Percentiles rank a stretch among this genome's conserved stretches.
Conservation (phyloP, 345 rosid genomes). For the Triadica sebifera region DNA sequence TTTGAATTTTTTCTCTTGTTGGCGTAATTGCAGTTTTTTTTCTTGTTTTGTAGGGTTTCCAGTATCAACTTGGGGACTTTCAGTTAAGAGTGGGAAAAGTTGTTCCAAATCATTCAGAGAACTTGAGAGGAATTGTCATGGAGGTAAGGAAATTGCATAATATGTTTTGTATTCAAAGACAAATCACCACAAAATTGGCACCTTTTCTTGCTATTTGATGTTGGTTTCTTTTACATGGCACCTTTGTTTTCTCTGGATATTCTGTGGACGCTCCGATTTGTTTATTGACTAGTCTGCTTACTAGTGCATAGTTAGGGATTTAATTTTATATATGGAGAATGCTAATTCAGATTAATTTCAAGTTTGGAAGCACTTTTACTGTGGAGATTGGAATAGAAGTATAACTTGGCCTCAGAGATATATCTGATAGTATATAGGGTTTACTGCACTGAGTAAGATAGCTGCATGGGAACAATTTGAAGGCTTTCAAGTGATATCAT, state of each 20-base stretch:
- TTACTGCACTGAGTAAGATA: background rate
- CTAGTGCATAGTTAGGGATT: background rate
- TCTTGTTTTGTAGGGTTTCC: constrained; percentile 54
- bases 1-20: background rate
- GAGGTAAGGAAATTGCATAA: constrained; percentile 52
- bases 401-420: constrained; percentile 5
- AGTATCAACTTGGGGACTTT: constrained; percentile 84
- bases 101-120: constrained; percentile 74
- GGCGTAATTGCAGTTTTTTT: background rate
- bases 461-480: too few species aligned
- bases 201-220: background rate
- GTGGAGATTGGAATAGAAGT: background rate
- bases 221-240: background rate
- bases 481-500: too few species aligned
- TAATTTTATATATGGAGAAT: background rate
- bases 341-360: background rate
- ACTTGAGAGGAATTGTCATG: constrained; percentile 85
- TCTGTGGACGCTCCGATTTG: too few species aligned
- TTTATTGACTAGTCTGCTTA: too few species aligned
- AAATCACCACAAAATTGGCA: background rate
- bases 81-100: constrained; percentile 89
- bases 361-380: background rate
- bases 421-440: background rate
- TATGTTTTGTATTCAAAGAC: background rate
- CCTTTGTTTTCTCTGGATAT: background rate